These are phyloP conservation scores for Canavalia ensiformis DNA, from an alignment of 306 rosid species.

Conservation along the genomic window DNA sequence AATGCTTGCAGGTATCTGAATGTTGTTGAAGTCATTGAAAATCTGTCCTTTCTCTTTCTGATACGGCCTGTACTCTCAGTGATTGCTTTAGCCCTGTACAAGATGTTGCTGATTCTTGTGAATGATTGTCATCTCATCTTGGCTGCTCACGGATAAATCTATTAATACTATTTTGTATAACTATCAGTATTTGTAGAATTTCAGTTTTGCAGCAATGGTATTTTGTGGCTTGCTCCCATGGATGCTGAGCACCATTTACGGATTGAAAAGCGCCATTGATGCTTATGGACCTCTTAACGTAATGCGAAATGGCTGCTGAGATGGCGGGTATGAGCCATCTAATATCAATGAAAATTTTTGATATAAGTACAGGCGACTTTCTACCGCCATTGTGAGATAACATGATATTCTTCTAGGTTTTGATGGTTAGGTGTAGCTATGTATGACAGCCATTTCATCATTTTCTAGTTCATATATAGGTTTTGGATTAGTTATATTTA, in stretches of 20 bases:
- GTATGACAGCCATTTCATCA: neutral
- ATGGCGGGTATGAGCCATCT: conserved; percentile 89
- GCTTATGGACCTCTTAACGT: conserved; percentile 82
- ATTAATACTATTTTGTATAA: conserved; percentile 75
- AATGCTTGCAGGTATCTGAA: conserved; percentile 70
- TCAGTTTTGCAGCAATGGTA: conserved; percentile 79
- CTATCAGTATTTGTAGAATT: conserved; percentile 74
- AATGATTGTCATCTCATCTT: conserved; percentile 80
- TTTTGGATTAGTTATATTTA: too few relatives aligned
- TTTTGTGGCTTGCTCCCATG: conserved; percentile 74
- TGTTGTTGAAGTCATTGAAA: neutral
- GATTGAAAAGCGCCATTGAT: conserved; percentile 79
- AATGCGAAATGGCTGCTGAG: conserved; percentile 84
- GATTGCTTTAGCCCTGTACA: conserved; percentile 69
- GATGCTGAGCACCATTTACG: conserved; percentile 51
- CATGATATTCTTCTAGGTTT: neutral
- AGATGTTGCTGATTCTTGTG: conserved; percentile 84
- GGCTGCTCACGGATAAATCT: conserved; percentile 82
- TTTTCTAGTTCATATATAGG: neutral
- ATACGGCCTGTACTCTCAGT: conserved; percentile 14
- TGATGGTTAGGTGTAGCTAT: neutral
- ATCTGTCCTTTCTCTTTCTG: neutral
- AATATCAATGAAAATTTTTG: conserved; percentile 82
- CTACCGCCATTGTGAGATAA: conserved; percentile 84
- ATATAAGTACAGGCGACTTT: conserved; percentile 81